Conservation (phyloP, 768 basidiomycete genomes). For the Leccinum incarnatum region DNA sequence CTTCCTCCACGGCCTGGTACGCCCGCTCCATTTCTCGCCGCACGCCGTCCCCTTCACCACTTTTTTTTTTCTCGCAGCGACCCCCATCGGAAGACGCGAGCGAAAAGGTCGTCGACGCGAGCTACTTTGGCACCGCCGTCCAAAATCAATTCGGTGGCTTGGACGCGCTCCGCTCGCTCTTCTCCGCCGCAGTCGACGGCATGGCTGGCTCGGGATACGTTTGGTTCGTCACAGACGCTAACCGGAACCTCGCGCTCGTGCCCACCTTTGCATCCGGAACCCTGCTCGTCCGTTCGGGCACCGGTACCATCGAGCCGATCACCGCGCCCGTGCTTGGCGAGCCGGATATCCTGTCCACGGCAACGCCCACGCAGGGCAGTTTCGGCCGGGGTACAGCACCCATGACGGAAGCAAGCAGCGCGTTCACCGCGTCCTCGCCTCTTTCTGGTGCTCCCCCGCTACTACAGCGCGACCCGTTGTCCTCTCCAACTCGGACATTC, state of each 20-base stretch:
- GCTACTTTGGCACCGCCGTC: conserved; percentile 19
- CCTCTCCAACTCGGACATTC: conserved; percentile 28
- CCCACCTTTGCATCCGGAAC: conserved; percentile 91
- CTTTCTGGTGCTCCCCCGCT: conserved; percentile 40
- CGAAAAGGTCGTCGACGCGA: conserved; percentile 19
- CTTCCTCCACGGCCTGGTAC: conserved; percentile 84
- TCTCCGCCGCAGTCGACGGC: conserved; percentile 74
- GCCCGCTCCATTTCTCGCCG: conserved; percentile 28
- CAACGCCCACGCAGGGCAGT: neutral
- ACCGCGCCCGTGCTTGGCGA: conserved; percentile 32
- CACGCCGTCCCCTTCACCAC: too few species aligned
- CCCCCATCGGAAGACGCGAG: conserved; percentile 29
- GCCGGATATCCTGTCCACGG: neutral
- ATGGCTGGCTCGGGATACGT: conserved; percentile 80
- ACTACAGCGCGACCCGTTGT: conserved; percentile 29
- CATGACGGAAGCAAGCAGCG: conserved; percentile 25
- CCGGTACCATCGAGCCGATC: conserved; percentile 31
- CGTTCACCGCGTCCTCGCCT: conserved; percentile 42
- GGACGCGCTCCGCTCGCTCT: conserved; percentile 65
- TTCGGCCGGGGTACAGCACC: conserved; percentile 18
- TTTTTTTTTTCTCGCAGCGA: neutral
- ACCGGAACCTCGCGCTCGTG: conserved; percentile 63
- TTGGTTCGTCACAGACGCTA: conserved; percentile 79
- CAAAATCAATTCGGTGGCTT: conserved; percentile 58
- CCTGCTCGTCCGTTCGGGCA: conserved; percentile 67